phyloP scores from a whole-genome alignment of 116 monocot genomes.

The Zostera marina region DNA sequence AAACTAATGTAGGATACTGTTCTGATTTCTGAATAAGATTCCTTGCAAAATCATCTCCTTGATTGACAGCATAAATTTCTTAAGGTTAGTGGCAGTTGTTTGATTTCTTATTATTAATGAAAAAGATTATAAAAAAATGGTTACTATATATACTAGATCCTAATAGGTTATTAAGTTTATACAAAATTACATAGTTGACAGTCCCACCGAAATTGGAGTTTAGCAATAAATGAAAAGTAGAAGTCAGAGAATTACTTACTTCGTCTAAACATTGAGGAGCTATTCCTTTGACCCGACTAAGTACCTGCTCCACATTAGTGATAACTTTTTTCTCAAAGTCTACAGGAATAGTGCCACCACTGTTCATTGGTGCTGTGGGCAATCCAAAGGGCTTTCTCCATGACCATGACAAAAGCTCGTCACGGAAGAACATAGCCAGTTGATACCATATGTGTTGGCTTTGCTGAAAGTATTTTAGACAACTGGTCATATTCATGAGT shows the following conservation, averaged over 20 bases:
- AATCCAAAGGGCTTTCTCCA: slow-evolving; percentile 81
- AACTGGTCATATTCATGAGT: neutral
- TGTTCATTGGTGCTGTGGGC: slow-evolving; percentile 40
- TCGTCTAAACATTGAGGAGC: slow-evolving; percentile 73
- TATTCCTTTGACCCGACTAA: slow-evolving; percentile 67
- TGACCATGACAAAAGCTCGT: slow-evolving; percentile 95
- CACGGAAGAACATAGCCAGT: slow-evolving; percentile 91
- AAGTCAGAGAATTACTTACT: slow-evolving; percentile 18
- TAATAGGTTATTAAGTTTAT: too few species aligned
- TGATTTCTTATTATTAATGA: too few species aligned
- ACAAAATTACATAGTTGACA: too few species aligned
- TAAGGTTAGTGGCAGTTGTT: too few species aligned
- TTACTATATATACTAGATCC: too few species aligned
- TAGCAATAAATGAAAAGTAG: neutral
- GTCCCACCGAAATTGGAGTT: neutral
- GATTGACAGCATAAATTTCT: too few species aligned
- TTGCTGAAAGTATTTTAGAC: slow-evolving; percentile 48
- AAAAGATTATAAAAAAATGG: too few species aligned
- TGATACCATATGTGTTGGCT: slow-evolving; percentile 94
- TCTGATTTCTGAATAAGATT: too few species aligned
- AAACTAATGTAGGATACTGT: too few species aligned
- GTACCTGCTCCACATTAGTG: slow-evolving; percentile 78
- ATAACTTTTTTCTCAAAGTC: slow-evolving; percentile 90
- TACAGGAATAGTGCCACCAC: slow-evolving; percentile 40
- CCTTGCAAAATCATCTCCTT: too few species aligned